Base-by-base conservation (phyloP, 2,329 filamentous ascomycete species). In the Fusarium subtropicale region DNA sequence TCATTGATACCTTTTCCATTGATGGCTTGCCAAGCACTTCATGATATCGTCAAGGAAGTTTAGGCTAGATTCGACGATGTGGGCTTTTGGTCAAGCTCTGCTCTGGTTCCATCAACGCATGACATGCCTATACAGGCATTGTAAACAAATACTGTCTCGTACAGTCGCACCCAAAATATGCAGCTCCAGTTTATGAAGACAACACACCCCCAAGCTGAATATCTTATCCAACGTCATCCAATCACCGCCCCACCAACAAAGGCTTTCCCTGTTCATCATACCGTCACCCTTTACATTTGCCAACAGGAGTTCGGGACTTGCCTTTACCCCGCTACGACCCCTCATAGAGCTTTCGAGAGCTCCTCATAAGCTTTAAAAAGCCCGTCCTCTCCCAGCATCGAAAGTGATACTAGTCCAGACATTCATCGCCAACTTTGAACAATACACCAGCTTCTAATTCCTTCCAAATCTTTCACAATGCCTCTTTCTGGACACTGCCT, bases 401-500 rank as follows among this genome's bases (percentile, higher is more conserved):
- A 36, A 28, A 16, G 20, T 53, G 22, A n/a, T 42, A 24, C 33
- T 39, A 31, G 45, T 33, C 36, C 22, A 46, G 50, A 34, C 41
- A 64, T 47, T 42, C 47, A 44, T 56, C 34, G 24, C 54, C 61
- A 30, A 71, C 13, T 30, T 54, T 54, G 20, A 28, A 44, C 38
- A 60, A 48, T 42, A 26, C 22, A 66, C n/a, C 26, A 31, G 48
- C 41, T 61, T 56, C 60, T 46, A 15, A 56, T 26, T 39, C 33
- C 5, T 33, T 31, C 22, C 13, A 30, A 24, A 52, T 51, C 42
- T 63, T 54, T 62, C 81, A 87, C 68, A 66, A 91, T 91, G 89
- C 82, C 85, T 86, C 84, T 91, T 77, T 84, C 85, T 56, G 89
- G 89, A 79, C 89, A 91, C 85, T 91, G 89, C 78, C 88, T 91